Conservation (phyloP, 2,329 filamentous ascomycete genomes). For the Fusarium liriodendri region DNA sequence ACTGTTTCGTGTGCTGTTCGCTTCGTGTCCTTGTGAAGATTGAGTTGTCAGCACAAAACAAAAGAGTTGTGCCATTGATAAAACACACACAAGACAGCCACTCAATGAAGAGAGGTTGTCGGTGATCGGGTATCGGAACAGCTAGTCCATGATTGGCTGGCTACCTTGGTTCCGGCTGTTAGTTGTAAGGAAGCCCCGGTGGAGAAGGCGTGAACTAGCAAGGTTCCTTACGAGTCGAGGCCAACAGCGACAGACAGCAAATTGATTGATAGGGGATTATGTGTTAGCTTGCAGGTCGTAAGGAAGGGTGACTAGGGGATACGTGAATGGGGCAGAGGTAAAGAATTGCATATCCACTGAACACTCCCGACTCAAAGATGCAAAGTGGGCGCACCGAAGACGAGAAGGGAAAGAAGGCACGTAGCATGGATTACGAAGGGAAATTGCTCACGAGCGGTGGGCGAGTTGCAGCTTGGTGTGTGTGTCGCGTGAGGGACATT, state of each 20-base stretch:
- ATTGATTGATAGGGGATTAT: slow-evolving; percentile 22
- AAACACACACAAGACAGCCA: slow-evolving; percentile 3
- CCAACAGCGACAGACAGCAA: slow-evolving; percentile 1
- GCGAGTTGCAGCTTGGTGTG: neutral
- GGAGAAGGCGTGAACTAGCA: slow-evolving; percentile 30
- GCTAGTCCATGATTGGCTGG: slow-evolving; percentile 43
- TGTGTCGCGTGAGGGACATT: slow-evolving; percentile 29
- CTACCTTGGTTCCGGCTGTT: slow-evolving; percentile 28
- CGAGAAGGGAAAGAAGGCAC: slow-evolving; percentile 20
- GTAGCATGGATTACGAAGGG: slow-evolving; percentile 12
- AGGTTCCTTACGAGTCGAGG: slow-evolving; percentile 26
- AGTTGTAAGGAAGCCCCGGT: slow-evolving; percentile 19
- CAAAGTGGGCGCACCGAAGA: slow-evolving; percentile 16
- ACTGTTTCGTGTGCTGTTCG: neutral
- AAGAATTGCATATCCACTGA: slow-evolving; percentile 13
- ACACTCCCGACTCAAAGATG: slow-evolving; percentile 20
- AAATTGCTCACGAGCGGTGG: slow-evolving; percentile 19
- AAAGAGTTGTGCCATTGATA: slow-evolving; percentile 27
- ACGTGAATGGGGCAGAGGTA: slow-evolving; percentile 23
- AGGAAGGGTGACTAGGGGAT: slow-evolving; percentile 32
- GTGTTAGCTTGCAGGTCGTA: slow-evolving; percentile 7
- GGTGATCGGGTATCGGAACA: slow-evolving; percentile 42
- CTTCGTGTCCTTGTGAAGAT: slow-evolving; percentile 25
- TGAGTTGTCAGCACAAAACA: slow-evolving; percentile 26
- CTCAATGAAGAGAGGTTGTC: slow-evolving; percentile 38